A percentile compares a stretch with the other conserved stretches of the same genome.
phyloP scores from a whole-genome alignment of 2,329 filamentous ascomycete species.

The Aspergillus pseudoterreus region DNA sequence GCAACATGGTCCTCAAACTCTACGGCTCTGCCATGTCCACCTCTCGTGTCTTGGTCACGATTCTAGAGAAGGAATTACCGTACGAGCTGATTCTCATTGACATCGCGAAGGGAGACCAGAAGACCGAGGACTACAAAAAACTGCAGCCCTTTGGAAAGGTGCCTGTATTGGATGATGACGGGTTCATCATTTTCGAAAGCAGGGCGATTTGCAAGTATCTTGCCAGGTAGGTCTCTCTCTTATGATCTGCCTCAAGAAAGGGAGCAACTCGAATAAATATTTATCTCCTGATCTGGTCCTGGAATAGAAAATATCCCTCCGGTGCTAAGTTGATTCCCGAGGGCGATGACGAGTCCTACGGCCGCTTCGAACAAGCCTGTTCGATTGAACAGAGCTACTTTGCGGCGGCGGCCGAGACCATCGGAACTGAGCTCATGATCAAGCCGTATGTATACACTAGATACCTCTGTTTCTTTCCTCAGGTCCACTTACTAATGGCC shows the following conservation, averaged over 20 bases:
- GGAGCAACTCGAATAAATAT: no score
- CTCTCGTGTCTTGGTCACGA: background rate
- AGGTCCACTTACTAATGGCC: background rate
- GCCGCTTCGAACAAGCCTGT: slow-evolving; percentile 1
- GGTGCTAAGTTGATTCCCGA: background rate
- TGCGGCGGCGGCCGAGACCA: background rate
- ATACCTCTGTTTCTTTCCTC: background rate
- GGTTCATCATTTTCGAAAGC: background rate
- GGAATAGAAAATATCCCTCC: background rate
- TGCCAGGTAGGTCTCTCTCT: background rate
- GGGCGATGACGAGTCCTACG: background rate
- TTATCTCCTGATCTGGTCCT: no score
- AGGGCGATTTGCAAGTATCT: background rate
- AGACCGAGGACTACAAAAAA: background rate
- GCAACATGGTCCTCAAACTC: slow-evolving; percentile 1
- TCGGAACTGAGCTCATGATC: background rate
- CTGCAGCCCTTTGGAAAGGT: slow-evolving; percentile 1
- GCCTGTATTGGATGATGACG: background rate
- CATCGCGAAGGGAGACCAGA: background rate
- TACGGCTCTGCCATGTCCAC: slow-evolving; percentile 1
- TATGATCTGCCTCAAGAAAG: no score
- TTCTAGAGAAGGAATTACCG: background rate
- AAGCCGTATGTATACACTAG: background rate
- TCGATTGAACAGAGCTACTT: slow-evolving; percentile 1
- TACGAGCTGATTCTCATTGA: background rate